Evolutionary conservation across 345 rosid species (phyloP), one percentile per base, ranked within the genome.

Genomic region (Psidium guajava): DNA sequence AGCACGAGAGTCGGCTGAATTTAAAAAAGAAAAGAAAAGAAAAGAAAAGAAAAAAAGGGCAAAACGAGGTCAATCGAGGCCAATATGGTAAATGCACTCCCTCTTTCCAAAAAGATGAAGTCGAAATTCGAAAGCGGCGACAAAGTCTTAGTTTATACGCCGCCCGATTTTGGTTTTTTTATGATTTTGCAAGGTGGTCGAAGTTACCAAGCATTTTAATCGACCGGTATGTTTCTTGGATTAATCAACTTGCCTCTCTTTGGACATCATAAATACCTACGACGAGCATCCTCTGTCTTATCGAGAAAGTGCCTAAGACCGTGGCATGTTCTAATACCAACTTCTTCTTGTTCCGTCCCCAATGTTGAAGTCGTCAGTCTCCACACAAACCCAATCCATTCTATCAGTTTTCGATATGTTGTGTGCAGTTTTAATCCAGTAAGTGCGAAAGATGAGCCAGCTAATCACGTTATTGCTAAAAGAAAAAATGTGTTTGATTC

Each of bases 401-500:
- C 0, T 0, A 64, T 64, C 2, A 2, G 18, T 16, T 5, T 32
- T 8, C 0, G 6, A 61, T 28, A 61, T 1, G 2, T 28, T 7
- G 11, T 61, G 2, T 61, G 42, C 9, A 6, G 42, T 61, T 28
- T 44, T 44, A 44, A 44, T 44, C 47, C 47, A 5, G 8, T 44
- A 6, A 44, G 47, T 44, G 47, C 47, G 8, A 44, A 40, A 40
- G 42, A 40, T 40, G 5, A 40, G 42, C 3, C 42, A 5, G 47
- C 47, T 44, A 44, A 44, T 44, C 47, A 44, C 47, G 6, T 44
- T 44, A 8, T 44, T 44, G 47, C 47, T 44, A 44, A 44, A 44
- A 44, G 47, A 44, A 42, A 5, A 42, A 42, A 42, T 42, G 44
- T 42, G 44, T 42, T 42, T 42, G 44, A 42, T 42, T 42, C 44